Conservation (phyloP, 2,329 filamentous ascomycete genomes). For the Lasiodiplodia sp. region DNA sequence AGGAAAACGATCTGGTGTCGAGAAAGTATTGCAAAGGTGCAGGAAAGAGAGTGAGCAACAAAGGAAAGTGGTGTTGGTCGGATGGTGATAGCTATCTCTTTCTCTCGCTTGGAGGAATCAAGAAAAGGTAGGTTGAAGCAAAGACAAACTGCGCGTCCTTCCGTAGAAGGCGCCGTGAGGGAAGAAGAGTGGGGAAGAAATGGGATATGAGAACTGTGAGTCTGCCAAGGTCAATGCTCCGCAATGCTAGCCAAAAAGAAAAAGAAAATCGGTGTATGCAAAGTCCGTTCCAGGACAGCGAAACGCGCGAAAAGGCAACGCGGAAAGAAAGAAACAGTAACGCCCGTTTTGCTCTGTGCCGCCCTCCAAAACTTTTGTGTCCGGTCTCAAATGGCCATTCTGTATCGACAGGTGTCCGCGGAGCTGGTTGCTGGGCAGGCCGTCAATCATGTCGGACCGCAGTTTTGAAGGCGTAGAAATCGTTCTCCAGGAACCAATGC, state of each 20-base stretch:
- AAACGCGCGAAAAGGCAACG: constrained; percentile 9
- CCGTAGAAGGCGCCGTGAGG: constrained; percentile 2
- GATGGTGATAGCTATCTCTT: constrained; percentile 21
- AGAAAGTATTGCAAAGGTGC: constrained; percentile 19
- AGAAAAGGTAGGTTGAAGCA: constrained; percentile 5
- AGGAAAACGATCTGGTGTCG: constrained; percentile 14
- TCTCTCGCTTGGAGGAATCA: constrained; percentile 21
- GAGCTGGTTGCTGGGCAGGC: constrained; percentile 25
- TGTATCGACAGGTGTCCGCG: constrained; percentile 29
- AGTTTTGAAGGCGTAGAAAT: constrained; percentile 11
- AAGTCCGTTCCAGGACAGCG: constrained; percentile 28
- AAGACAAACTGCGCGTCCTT: constrained; percentile 24
- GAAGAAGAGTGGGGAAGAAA: constrained; percentile 7
- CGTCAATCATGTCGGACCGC: constrained; percentile 10
- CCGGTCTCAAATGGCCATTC: constrained; percentile 21
- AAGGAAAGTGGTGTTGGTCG: constrained; percentile 30
- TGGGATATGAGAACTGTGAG: constrained; percentile 11
- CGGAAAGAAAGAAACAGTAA: constrained; percentile 24
- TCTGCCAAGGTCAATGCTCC: constrained; percentile 30
- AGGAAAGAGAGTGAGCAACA: constrained; percentile 26
- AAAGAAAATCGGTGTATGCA: constrained; percentile 26
- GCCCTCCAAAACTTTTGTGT: constrained; percentile 25
- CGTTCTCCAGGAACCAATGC: constrained; percentile 31
- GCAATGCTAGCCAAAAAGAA: constrained; percentile 30
- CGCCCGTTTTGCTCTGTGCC: constrained; percentile 31